Evolutionary conservation across 2,329 filamentous ascomycete species (phyloP).

Genomic region (Botrytis tulipae): DNA sequence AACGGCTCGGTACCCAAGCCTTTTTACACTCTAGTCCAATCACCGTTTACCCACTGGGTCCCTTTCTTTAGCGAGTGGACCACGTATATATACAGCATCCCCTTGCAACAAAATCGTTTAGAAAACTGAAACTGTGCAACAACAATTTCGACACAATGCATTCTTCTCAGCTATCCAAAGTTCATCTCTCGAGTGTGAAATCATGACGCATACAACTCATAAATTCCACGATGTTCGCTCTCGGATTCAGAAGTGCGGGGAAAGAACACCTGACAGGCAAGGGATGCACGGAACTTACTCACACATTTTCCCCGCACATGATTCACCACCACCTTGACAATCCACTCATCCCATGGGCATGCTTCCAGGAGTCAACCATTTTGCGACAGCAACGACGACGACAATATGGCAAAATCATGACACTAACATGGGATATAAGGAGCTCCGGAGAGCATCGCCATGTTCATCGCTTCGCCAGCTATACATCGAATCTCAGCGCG

Average conservation of each 20-base stretch:
- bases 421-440: not conserved
- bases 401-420: slow-evolving; percentile 1
- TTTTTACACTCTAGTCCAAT: slow-evolving; percentile 1
- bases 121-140: slow-evolving; percentile 12
- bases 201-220: not conserved
- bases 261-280: slow-evolving; percentile 14
- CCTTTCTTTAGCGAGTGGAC: slow-evolving; percentile 19
- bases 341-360: slow-evolving; percentile 8
- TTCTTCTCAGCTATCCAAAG: slow-evolving; percentile 2
- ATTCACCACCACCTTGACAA: slow-evolving; percentile 8
- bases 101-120: slow-evolving; percentile 1
- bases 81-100: slow-evolving; percentile 19
- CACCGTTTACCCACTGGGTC: not conserved
- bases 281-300: slow-evolving; percentile 16
- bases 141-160: not conserved
- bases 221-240: slow-evolving; percentile 5
- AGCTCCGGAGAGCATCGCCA: slow-evolving; percentile 14
- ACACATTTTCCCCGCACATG: slow-evolving; percentile 19
- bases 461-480: slow-evolving; percentile 17
- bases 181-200: not conserved
- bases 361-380: slow-evolving; percentile 10
- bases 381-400: not conserved
- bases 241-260: not conserved
- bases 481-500: slow-evolving; percentile 12
- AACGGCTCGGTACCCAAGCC: not conserved